Evolutionary conservation across 192 early-diverging fungal species (phyloP).

Genomic region (Podila horticola): DNA sequence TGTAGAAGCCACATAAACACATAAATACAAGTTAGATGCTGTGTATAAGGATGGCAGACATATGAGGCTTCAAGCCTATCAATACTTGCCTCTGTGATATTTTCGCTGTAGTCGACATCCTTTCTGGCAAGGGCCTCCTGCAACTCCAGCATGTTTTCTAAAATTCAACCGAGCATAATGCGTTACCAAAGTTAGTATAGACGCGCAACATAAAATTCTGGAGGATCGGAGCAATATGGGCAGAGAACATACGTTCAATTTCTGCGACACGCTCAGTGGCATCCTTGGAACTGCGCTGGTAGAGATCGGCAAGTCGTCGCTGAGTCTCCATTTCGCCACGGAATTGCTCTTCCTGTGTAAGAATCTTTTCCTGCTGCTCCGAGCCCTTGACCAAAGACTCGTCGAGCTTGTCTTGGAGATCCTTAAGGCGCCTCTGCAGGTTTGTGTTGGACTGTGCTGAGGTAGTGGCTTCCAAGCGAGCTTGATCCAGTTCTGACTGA

Average conservation of each 20-base stretch:
- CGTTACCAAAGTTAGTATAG: too few species aligned
- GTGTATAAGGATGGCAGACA: not conserved
- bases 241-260: slow-evolving; percentile 51
- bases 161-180: not conserved
- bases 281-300: slow-evolving; percentile 64
- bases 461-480: slow-evolving; percentile 59
- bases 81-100: slow-evolving; percentile 4
- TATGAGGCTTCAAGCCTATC: not conserved
- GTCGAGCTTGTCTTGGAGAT: slow-evolving; percentile 57
- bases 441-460: slow-evolving; percentile 54
- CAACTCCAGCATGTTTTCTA: slow-evolving; percentile 41
- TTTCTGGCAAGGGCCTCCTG: slow-evolving; percentile 20
- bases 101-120: slow-evolving; percentile 25
- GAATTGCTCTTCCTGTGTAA: slow-evolving; percentile 71
- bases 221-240: not conserved
- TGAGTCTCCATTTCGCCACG: slow-evolving; percentile 74
- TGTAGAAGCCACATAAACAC: too few species aligned
- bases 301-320: slow-evolving; percentile 68
- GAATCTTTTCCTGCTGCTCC: slow-evolving; percentile 49
- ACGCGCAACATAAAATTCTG: not conserved
- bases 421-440: slow-evolving; percentile 64
- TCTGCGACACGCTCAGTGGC: slow-evolving; percentile 63
- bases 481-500: slow-evolving; percentile 48
- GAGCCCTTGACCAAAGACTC: slow-evolving; percentile 46
- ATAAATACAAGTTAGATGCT: too few species aligned